Evolutionary conservation across 1,284 basidiomycete species (phyloP), one percentile per base, ranked within the genome.

Genomic region (Cryptococcus hybrid): DNA sequence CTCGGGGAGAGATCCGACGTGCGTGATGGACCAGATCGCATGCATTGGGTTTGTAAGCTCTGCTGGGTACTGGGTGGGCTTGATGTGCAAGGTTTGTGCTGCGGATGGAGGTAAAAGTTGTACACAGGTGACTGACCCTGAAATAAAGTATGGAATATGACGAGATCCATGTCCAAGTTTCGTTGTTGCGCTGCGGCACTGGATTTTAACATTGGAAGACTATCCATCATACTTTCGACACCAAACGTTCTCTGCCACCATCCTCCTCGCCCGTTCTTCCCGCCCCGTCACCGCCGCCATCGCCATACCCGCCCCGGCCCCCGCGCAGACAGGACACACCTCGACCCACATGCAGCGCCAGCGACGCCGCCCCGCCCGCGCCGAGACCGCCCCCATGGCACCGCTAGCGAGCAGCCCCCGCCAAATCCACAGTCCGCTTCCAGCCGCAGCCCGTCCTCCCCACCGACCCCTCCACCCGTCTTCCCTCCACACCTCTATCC

Each of bases 391-490:
- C 57, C 57, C 57, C 57, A 37, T 58, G 57, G 57, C 39, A 24
- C 24, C 24, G 24, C 24, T 24, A 24, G 24, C 24, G 24, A 7
- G 48, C 50, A 18, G 44, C 36, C 4, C 7, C 18, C 18, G 24
- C 24, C 36, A 55, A 43, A 51, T 35, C 48, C 8, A 52, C 49
- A 15, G 7, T 18, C 49, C 15, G 37, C 49, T 18, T 7, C 8
- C n/a, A 12, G 5, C 18, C 37, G 15, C 24, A 24, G 24, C 24
- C 24, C n/a, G 7, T 35, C 46, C 53, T 47, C 18, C 46, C 13
- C 47, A 61, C 54, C 60, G 58, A 46, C 60, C 60, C 9, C 18
- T 52, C 36, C 60, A 58, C 36, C 60, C 60, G 7, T 61, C 60
- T 2, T 50, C 39, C 3, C 50, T 58, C 9, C 60, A 61, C 35